Base-by-base conservation (phyloP, 768 basidiomycete species). In the Coprinellus micaceus region DNA sequence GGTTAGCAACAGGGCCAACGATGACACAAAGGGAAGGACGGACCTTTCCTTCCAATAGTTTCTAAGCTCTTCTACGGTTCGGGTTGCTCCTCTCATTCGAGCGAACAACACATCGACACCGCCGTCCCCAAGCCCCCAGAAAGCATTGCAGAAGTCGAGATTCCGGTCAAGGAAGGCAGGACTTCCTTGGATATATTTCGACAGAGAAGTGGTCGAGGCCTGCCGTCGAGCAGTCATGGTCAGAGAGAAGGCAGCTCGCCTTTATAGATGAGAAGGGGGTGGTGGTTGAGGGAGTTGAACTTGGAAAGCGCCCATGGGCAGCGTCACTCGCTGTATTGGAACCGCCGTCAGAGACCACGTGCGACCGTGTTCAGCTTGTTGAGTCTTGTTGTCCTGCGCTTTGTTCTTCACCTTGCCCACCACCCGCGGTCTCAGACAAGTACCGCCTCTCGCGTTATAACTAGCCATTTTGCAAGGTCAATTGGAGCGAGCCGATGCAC, bases 21-120 rank as follows among this genome's bases (percentile, higher is more conserved):
- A 29, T 47, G 52, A 28, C 52, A 5, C 55, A n/a, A 2, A 37
- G 22, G 6, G 39, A 7, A 40, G 33, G 5, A 73, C 85, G 57
- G 60, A 95, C 95, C 96, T 80, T 71, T 98, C 96, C 66, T 94
- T 95, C 91, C 94, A 97, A 65, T 91, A 95, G 43, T 75, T 82
- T 61, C 80, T 82, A 48, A 98, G 67, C 60, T 98, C 97, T 47
- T 98, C 96, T 75, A 90, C 84, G 1, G 94, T 94, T 69, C 91
- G 81, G 17, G 81, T 70, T 13, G 89, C 91, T 19, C 91, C 92
- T 9, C 93, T 80, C 85, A 96, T 89, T 58, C 93, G 82, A 29
- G 93, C 88, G 68, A 92, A 89, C 29, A 98, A 77, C 44, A 95
- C 92, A 64, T 96, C 92, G 59, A 91, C 93, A 15, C 94, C 94